Percentiles rank a stretch among this genome's conserved stretches.
Conservation (phyloP, 1,284 basidiomycete species). For the Uromyces viciae-fabae region DNA sequence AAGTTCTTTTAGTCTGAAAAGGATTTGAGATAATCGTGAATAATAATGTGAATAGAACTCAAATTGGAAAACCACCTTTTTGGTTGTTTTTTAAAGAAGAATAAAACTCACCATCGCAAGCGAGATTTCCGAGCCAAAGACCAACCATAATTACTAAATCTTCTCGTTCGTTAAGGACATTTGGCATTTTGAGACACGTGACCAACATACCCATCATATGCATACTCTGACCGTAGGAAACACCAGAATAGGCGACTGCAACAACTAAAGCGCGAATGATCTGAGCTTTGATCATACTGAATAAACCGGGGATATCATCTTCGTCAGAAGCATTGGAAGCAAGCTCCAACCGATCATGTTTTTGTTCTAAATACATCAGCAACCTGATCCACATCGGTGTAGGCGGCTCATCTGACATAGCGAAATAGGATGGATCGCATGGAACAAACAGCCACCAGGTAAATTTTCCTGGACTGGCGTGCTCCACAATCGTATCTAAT, state of each 20-base stretch:
- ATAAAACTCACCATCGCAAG: slow-evolving; percentile 38
- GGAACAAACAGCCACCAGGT: slow-evolving; percentile 10
- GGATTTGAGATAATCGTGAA: not conserved
- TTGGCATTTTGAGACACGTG: not conserved
- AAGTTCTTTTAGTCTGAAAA: not conserved
- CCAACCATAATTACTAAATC: slow-evolving; percentile 38
- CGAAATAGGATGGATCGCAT: not conserved
- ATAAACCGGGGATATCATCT: not conserved
- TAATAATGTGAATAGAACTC: too few relatives aligned
- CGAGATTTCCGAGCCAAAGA: slow-evolving; percentile 39
- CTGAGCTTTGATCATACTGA: slow-evolving; percentile 16
- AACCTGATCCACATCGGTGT: slow-evolving; percentile 16
- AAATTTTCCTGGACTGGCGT: not conserved
- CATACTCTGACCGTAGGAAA: not conserved
- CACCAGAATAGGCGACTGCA: not conserved
- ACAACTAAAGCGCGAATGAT: slow-evolving; percentile 16
- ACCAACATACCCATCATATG: slow-evolving; percentile 1
- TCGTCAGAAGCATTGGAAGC: not conserved
- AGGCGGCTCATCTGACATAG: not conserved
- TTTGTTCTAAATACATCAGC: slow-evolving; percentile 2
- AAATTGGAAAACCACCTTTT: not conserved
- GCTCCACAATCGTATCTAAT: slow-evolving; percentile 3
- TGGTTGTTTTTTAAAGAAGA: too few relatives aligned
- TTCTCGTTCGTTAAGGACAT: not conserved
- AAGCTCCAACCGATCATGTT: not conserved